phyloP scores from a whole-genome alignment of 1,139 yeast species.

The Pichia sp. region DNA sequence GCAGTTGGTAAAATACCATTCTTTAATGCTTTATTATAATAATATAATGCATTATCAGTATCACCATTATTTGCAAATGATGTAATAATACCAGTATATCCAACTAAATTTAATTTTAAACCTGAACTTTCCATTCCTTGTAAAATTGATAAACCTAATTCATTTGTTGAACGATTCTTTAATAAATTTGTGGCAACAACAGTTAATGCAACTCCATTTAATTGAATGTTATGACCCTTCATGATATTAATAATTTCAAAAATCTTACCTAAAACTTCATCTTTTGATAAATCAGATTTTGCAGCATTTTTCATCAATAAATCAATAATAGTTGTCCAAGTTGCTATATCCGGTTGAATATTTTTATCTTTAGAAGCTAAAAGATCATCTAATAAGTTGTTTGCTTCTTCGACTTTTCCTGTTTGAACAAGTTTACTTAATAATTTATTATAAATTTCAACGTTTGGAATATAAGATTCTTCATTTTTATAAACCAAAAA shows the following conservation, averaged over 20 bases:
- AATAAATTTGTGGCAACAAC: constrained; percentile 54
- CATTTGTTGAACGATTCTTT: constrained; percentile 40
- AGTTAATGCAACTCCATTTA: constrained; percentile 48
- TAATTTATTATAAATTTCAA: constrained; percentile 36
- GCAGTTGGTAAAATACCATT: constrained; percentile 35
- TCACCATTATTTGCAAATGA: constrained; percentile 52
- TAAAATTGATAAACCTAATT: constrained; percentile 49
- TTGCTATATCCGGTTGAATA: constrained; percentile 49
- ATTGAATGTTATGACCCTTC: constrained; percentile 35
- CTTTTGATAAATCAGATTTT: constrained; percentile 30
- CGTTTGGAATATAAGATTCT: constrained; percentile 27
- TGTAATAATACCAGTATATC: constrained; percentile 53
- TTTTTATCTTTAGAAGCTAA: constrained; percentile 24
- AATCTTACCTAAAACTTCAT: constrained; percentile 36
- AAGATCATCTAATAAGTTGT: constrained; percentile 33
- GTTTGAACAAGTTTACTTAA: constrained; percentile 30
- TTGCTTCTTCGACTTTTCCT: constrained; percentile 32
- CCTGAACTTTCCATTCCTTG: constrained; percentile 36
- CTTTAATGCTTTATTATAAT: constrained; percentile 41
- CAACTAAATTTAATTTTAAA: constrained; percentile 33
- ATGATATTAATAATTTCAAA: constrained; percentile 37
- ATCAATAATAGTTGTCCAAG: constrained; percentile 61
- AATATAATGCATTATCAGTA: constrained; percentile 39
- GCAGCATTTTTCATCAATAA: constrained; percentile 43
- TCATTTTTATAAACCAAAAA: constrained; percentile 18